Percentiles rank a stretch among this genome's conserved stretches.
Conservation (phyloP, 306 rosid genomes). For the Senna siamea region DNA sequence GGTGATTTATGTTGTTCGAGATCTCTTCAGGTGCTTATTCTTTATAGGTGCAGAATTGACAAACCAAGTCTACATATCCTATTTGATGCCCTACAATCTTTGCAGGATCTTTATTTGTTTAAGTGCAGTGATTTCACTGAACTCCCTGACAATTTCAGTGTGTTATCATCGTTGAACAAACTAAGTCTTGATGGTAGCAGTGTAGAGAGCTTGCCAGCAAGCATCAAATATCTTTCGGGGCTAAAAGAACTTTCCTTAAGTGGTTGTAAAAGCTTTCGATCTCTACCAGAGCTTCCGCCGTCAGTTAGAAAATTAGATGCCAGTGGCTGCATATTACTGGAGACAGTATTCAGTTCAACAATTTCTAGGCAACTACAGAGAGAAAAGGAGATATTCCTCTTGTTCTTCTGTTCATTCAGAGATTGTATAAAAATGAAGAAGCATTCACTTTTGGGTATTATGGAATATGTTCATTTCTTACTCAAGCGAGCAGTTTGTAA, state of each 20-base stretch:
- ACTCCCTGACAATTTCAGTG: neutral
- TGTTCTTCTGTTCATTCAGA: neutral
- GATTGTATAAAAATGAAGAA: neutral
- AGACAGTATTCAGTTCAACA: neutral
- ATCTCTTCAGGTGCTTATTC: neutral
- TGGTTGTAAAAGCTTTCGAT: neutral
- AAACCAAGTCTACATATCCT: neutral
- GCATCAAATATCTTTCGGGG: neutral
- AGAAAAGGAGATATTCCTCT: neutral
- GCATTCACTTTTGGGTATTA: neutral
- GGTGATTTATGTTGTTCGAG: neutral
- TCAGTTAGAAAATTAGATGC: neutral
- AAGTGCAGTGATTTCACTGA: neutral
- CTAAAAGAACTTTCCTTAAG: neutral
- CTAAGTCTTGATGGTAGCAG: constrained; percentile 29
- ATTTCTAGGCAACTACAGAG: neutral
- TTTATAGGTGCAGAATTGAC: neutral
- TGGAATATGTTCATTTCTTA: neutral
- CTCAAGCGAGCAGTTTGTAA: neutral
- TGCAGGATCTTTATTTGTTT: neutral
- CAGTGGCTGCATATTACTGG: constrained; percentile 7
- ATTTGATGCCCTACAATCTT: neutral
- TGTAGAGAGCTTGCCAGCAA: constrained; percentile 30
- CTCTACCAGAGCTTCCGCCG: constrained; percentile 35
- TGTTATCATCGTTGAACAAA: constrained; percentile 25